phyloP scores from a whole-genome alignment of 116 monocot species.

The Papilionanthe hybrid region DNA sequence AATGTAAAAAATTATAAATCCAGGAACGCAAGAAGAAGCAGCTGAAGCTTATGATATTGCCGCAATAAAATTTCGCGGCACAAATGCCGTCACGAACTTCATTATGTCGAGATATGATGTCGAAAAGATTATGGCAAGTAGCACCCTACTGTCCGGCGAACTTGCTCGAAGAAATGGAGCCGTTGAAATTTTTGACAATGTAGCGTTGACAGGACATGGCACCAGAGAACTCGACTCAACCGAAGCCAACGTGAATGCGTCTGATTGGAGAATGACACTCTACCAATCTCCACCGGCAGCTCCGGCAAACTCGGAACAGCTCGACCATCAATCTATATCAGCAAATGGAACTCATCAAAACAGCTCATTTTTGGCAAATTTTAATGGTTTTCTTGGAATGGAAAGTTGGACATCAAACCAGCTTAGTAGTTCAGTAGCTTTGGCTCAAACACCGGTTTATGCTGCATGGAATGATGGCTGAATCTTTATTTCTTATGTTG shows the following conservation, averaged over 20 bases:
- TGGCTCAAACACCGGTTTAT: conserved; percentile 70
- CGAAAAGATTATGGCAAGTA: conserved; percentile 63
- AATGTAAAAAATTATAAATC: background rate
- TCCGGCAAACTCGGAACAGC: conserved; percentile 4
- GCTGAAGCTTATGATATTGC: conserved; percentile 85
- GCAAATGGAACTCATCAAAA: conserved; percentile 11
- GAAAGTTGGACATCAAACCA: conserved; percentile 36
- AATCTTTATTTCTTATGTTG: background rate
- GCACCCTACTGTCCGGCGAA: conserved; percentile 49
- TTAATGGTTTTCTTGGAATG: conserved; percentile 28
- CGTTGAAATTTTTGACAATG: conserved; percentile 18
- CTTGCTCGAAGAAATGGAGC: conserved; percentile 41
- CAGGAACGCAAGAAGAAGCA: conserved; percentile 90
- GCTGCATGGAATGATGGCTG: conserved; percentile 76
- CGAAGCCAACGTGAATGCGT: conserved; percentile 37
- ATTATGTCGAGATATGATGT: conserved; percentile 76
- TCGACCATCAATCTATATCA: background rate
- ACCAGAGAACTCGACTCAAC: conserved; percentile 19
- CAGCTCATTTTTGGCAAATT: conserved; percentile 3
- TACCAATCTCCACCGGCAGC: conserved; percentile 22
- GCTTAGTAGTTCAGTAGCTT: conserved; percentile 18
- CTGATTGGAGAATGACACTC: conserved; percentile 23
- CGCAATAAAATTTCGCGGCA: conserved; percentile 80
- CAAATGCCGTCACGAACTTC: conserved; percentile 81
- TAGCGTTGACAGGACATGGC: background rate